Conservation (phyloP, 768 basidiomycete genomes). For the Russula dissimulans region DNA sequence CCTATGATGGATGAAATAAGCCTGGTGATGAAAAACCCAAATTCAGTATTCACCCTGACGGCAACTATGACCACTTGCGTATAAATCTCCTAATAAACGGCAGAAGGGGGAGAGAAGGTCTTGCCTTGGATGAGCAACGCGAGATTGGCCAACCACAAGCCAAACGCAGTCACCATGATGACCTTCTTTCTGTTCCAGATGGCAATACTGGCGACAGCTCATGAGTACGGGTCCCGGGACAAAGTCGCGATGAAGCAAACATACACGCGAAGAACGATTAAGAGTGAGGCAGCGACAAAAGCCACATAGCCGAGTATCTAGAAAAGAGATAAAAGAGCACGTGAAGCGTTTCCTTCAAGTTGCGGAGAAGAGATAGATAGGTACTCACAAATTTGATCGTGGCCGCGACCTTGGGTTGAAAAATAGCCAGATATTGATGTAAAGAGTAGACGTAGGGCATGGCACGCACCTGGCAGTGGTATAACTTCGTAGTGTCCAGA, state of each 20-base stretch:
- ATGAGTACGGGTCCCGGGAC: background rate
- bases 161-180: background rate
- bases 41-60: background rate
- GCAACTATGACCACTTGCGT: background rate
- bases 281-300: background rate
- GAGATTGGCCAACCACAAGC: background rate
- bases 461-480: background rate
- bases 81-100: background rate
- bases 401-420: background rate
- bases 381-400: background rate
- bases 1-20: background rate
- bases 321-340: background rate
- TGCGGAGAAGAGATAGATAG: too few species aligned
- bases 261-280: background rate
- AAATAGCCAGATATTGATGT: too few species aligned
- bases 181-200: background rate
- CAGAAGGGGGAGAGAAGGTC: background rate
- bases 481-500: background rate
- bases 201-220: background rate
- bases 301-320: background rate
- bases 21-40: background rate
- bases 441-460: too few species aligned
- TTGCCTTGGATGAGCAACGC: background rate
- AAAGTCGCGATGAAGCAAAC: background rate
- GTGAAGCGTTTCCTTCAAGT: too few species aligned